Conservation (phyloP, 768 basidiomycete species). For the Sutorius australiensis region DNA sequence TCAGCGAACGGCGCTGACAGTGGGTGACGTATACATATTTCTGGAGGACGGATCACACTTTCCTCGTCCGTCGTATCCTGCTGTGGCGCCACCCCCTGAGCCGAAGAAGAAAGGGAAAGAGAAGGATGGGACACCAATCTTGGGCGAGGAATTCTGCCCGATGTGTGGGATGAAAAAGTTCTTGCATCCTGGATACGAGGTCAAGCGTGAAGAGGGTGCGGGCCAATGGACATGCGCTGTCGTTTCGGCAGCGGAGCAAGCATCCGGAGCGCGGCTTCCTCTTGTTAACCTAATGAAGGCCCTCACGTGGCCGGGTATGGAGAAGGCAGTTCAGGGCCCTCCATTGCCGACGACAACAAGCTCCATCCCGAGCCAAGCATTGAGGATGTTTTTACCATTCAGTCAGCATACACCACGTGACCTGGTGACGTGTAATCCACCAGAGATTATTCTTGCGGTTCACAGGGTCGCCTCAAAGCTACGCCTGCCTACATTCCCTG, state of each 20-base stretch:
- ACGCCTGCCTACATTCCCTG: constrained; percentile 20
- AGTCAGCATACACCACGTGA: constrained; percentile 23
- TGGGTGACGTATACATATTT: constrained; percentile 44
- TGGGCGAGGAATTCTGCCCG: constrained; percentile 25
- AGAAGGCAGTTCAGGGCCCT: constrained; percentile 10
- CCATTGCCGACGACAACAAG: constrained; percentile 1
- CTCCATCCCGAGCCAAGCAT: background rate
- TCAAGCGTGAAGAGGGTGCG: constrained; percentile 18
- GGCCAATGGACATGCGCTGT: constrained; percentile 23
- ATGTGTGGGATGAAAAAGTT: constrained; percentile 30
- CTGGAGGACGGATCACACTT: constrained; percentile 41
- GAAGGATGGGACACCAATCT: constrained; percentile 19
- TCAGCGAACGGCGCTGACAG: constrained; percentile 29
- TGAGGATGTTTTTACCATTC: constrained; percentile 4
- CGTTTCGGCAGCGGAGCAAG: constrained; percentile 21
- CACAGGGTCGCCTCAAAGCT: constrained; percentile 20
- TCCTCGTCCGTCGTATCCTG: constrained; percentile 27
- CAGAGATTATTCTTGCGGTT: constrained; percentile 29
- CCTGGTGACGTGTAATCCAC: constrained; percentile 18
- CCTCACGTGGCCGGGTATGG: constrained; percentile 17
- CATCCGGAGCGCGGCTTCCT: constrained; percentile 17
- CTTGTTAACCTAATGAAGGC: constrained; percentile 15
- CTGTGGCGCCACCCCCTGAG: constrained; percentile 4
- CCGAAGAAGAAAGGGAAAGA: constrained; percentile 26
- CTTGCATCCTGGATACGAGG: constrained; percentile 21